Percentiles rank a stretch among this genome's conserved stretches.
Evolutionary conservation across 352 stramenopile genomes (phyloP).

Genomic region (Globisporangium paddicum): DNA sequence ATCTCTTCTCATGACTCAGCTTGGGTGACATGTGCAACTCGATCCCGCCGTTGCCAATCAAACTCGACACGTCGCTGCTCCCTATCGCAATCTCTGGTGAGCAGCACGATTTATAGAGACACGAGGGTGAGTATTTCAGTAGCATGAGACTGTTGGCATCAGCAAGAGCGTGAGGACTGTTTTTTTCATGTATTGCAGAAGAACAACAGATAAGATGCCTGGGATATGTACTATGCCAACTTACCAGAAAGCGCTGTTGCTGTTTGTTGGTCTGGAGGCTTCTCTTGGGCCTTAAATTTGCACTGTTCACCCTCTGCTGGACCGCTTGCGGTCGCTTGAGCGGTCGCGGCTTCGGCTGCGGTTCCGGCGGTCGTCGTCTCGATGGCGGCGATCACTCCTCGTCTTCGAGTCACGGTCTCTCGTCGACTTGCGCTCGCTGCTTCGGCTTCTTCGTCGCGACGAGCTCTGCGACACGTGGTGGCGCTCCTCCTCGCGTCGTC

Average conservation of each 20-base stretch:
- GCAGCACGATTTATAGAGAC: slow-evolving; percentile 9
- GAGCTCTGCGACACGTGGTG: not conserved
- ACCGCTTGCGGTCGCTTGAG: slow-evolving; percentile 22
- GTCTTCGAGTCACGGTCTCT: slow-evolving; percentile 20
- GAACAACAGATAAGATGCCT: not conserved
- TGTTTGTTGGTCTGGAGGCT: too few species aligned
- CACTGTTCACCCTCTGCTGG: slow-evolving; percentile 17
- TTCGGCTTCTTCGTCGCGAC: slow-evolving; percentile 4
- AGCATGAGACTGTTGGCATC: not conserved
- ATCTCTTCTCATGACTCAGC: slow-evolving; percentile 20
- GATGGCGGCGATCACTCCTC: slow-evolving; percentile 14
- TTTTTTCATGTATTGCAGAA: not conserved
- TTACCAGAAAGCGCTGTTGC: not conserved
- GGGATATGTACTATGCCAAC: not conserved
- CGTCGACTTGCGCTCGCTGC: not conserved
- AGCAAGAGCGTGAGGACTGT: not conserved
- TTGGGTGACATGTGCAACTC: slow-evolving; percentile 52
- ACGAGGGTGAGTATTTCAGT: slow-evolving; percentile 11
- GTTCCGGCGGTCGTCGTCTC: slow-evolving; percentile 13
- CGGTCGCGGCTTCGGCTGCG: slow-evolving; percentile 29
- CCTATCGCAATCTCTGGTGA: slow-evolving; percentile 15
- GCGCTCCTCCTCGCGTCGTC: not conserved
- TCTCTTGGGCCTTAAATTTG: not conserved
- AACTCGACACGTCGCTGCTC: slow-evolving; percentile 67
- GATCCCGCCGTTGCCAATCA: slow-evolving; percentile 59